Evolutionary conservation across 2,329 filamentous ascomycete genomes (phyloP).

Genomic region (Ilyonectria sp.): DNA sequence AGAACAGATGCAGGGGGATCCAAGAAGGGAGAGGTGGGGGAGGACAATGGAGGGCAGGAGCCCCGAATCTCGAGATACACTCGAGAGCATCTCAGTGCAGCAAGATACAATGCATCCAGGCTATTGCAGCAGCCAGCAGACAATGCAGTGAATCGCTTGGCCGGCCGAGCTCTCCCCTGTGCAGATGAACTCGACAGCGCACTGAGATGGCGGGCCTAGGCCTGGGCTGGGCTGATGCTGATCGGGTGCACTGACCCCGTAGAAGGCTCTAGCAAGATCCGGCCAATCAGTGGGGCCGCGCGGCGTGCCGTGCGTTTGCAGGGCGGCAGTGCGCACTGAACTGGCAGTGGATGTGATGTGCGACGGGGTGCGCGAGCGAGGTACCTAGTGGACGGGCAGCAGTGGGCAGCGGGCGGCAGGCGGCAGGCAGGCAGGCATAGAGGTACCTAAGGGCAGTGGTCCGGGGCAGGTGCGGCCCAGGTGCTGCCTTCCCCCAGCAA

Average conservation of each 20-base stretch:
- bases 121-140: too few species aligned
- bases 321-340: slow-evolving; percentile 17
- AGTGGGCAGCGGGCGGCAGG: slow-evolving; percentile 2
- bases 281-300: slow-evolving; percentile 40
- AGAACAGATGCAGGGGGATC: neutral
- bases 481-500: slow-evolving; percentile 8
- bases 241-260: slow-evolving; percentile 24
- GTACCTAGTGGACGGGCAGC: too few species aligned
- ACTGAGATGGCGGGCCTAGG: neutral
- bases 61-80: neutral
- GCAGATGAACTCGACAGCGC: neutral
- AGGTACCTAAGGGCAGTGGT: neutral
- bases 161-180: too few species aligned
- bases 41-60: neutral
- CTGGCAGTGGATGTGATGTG: slow-evolving; percentile 8
- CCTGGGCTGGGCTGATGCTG: slow-evolving; percentile 17
- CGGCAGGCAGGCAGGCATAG: neutral
- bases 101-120: neutral
- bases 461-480: slow-evolving; percentile 13
- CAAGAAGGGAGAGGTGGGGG: neutral
- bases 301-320: slow-evolving; percentile 29
- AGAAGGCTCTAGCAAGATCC: slow-evolving; percentile 44
- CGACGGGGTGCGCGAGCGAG: neutral
- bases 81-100: neutral
- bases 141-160: too few species aligned